These are phyloP conservation scores for Puccinia sorghi DNA, from an alignment of 1,284 basidiomycete species.

Conservation along the genomic window DNA sequence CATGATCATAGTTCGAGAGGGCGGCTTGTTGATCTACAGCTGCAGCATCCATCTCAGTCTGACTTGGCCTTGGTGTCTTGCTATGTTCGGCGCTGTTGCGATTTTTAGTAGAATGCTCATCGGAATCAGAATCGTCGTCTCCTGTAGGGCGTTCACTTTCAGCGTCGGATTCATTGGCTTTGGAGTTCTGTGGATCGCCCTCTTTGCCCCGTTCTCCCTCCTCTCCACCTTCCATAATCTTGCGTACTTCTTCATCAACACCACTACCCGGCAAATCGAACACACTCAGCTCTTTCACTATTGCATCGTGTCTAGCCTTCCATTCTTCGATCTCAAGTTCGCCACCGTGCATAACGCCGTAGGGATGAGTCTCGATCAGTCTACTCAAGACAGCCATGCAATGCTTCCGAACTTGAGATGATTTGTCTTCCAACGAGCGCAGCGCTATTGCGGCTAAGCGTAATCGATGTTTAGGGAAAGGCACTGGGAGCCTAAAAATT, in stretches of 20 bases:
- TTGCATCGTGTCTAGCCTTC: constrained; percentile 68
- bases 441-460: constrained; percentile 74
- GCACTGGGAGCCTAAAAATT: constrained; percentile 67
- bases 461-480: constrained; percentile 83
- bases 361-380: constrained; percentile 86
- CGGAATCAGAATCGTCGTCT: background rate
- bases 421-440: constrained; percentile 84
- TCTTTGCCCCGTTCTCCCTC: background rate
- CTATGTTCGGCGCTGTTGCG: background rate
- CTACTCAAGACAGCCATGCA: constrained; percentile 76
- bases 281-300: constrained; percentile 65
- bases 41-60: constrained; percentile 40
- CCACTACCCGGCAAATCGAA: constrained; percentile 54
- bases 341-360: constrained; percentile 80
- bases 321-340: constrained; percentile 73
- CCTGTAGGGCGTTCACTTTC: constrained; percentile 56
- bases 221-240: constrained; percentile 64
- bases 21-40: constrained; percentile 48
- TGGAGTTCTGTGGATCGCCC: constrained; percentile 60
- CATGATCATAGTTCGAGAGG: constrained; percentile 52
- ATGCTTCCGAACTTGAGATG: constrained; percentile 78
- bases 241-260: constrained; percentile 57
- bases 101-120: background rate
- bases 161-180: constrained; percentile 55
- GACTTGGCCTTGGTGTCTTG: constrained; percentile 26